These are phyloP conservation scores for Arthrinium puccinioides DNA, from an alignment of 2,329 filamentous ascomycete genomes.

Conservation along the genomic window DNA sequence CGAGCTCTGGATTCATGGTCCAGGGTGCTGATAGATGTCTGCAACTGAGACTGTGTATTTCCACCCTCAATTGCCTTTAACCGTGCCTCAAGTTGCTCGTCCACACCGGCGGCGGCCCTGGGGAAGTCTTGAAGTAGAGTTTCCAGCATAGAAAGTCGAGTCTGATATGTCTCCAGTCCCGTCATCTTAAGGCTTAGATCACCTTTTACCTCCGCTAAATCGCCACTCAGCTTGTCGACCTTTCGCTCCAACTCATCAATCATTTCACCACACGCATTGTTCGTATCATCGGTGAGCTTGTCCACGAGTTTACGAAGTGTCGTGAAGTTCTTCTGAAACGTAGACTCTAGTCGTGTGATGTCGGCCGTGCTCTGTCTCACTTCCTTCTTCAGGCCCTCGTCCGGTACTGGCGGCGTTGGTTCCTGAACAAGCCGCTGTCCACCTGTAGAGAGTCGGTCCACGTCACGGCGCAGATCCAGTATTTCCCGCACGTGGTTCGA, in stretches of 20 bases:
- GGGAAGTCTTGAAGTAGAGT: no score
- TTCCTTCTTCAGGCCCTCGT: slow-evolving; percentile 1
- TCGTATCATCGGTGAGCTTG: background rate
- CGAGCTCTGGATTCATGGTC: no score
- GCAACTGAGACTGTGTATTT: no score
- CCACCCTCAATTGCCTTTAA: no score
- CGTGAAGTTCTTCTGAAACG: slow-evolving; percentile 4
- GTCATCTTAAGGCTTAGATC: no score
- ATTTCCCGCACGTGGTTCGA: background rate
- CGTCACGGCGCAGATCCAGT: no score
- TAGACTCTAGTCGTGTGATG: background rate
- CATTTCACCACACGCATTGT: slow-evolving; percentile 2
- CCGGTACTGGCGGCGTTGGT: slow-evolving; percentile 2
- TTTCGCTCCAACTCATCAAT: background rate
- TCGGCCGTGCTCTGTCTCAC: background rate
- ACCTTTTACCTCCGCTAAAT: no score
- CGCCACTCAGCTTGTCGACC: background rate
- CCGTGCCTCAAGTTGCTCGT: no score
- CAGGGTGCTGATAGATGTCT: no score
- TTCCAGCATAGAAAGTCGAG: no score
- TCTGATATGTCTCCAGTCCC: no score
- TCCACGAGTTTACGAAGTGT: background rate
- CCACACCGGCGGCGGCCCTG: no score
- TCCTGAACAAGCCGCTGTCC: slow-evolving; percentile 1
- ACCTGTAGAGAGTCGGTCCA: background rate